Conservation (phyloP, 495 filamentous ascomycete species). For the Talaromyces ruber region DNA sequence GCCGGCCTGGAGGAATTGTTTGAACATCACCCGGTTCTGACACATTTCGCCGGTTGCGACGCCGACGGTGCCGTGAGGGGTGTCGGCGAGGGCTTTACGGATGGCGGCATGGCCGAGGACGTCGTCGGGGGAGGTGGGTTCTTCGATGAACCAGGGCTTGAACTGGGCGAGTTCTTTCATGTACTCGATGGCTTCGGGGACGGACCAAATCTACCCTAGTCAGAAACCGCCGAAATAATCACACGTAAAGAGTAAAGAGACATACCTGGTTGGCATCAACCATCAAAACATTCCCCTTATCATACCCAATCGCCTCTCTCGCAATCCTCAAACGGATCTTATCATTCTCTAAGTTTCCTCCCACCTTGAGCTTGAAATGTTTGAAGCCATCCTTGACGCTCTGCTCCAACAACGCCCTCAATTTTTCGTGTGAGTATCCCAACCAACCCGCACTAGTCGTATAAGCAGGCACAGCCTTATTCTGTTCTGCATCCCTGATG, state of each 20-base stretch:
- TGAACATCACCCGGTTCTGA: conserved; percentile 91
- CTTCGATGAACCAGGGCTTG: conserved; percentile 95
- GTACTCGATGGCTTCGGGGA: conserved; percentile 83
- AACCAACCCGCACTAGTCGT: conserved; percentile 90
- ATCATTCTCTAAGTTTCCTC: conserved; percentile 63
- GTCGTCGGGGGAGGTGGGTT: conserved; percentile 92
- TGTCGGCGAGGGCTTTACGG: conserved; percentile 59
- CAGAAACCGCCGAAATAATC: not conserved
- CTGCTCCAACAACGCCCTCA: conserved; percentile 62
- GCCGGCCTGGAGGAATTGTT: conserved; percentile 72
- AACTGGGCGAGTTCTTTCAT: conserved; percentile 78
- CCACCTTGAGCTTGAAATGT: conserved; percentile 93
- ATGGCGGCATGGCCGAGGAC: conserved; percentile 83
- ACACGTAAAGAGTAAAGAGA: not conserved
- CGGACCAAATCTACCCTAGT: conserved; percentile 60
- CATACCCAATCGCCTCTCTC: conserved; percentile 75
- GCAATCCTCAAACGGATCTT: conserved; percentile 62
- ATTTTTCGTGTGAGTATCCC: conserved; percentile 85
- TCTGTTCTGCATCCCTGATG: conserved; percentile 59
- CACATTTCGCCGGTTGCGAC: conserved; percentile 96
- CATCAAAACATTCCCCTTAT: conserved; percentile 83
- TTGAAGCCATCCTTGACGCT: conserved; percentile 67
- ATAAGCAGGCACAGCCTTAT: conserved; percentile 76
- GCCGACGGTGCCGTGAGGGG: conserved; percentile 59
- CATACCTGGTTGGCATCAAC: conserved; percentile 84